Conservation (phyloP, 352 stramenopile genomes). For the Globisporangium camurandrum region DNA sequence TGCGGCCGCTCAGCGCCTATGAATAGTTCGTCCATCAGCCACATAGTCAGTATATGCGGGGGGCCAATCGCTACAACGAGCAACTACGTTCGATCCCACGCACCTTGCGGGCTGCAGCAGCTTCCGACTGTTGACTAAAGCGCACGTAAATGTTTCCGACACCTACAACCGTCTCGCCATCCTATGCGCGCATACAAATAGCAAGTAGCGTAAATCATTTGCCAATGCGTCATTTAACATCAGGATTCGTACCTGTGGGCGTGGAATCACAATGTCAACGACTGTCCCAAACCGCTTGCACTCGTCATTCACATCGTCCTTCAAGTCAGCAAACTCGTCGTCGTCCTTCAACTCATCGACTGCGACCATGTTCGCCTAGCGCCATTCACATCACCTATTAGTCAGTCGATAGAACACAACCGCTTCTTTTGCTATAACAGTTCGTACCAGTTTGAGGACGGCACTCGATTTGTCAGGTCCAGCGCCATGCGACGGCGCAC, state of each 20-base stretch:
- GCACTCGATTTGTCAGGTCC: constrained; percentile 42
- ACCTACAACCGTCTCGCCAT: constrained; percentile 42
- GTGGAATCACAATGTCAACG: constrained; percentile 64
- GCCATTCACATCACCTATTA: constrained; percentile 2
- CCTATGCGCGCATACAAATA: constrained; percentile 21
- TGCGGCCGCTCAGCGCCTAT: constrained; percentile 74
- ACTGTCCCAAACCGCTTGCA: constrained; percentile 83
- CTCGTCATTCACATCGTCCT: constrained; percentile 86
- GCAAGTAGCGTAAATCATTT: neutral
- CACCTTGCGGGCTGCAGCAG: constrained; percentile 69
- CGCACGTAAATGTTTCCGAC: constrained; percentile 80
- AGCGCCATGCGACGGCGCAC: constrained; percentile 19
- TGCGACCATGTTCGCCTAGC: constrained; percentile 79
- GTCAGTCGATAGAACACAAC: neutral
- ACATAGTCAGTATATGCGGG: neutral
- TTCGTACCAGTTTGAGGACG: constrained; percentile 74
- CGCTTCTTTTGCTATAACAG: no score
- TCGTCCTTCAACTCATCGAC: constrained; percentile 81
- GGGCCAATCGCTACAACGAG: no score
- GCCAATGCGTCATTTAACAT: no score
- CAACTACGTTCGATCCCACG: neutral
- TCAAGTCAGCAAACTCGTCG: constrained; percentile 80
- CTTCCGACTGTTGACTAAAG: constrained; percentile 50
- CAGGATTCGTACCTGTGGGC: constrained; percentile 76
- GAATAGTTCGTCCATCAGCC: neutral